These are phyloP conservation scores for Glebionis coronaria DNA, from an alignment of 129 eudicot species.

Conservation along the genomic window DNA sequence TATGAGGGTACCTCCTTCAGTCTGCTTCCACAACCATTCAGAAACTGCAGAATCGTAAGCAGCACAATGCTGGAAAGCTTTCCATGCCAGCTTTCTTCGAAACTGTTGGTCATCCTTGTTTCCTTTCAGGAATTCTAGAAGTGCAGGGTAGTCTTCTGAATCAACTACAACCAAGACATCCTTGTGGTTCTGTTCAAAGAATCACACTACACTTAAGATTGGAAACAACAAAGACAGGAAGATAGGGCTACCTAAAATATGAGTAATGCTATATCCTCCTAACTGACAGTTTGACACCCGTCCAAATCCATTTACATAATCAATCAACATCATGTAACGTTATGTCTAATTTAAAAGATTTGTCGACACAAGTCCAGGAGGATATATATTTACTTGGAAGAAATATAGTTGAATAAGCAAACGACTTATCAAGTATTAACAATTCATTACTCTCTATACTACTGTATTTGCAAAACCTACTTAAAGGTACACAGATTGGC, in stretches of 20 bases:
- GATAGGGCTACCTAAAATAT: not conserved
- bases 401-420: not conserved
- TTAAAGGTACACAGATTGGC: not conserved
- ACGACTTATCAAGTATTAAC: not conserved
- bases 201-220: not conserved
- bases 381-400: too few relatives aligned
- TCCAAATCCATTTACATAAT: too few relatives aligned
- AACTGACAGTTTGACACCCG: too few relatives aligned
- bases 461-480: not conserved
- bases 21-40: constrained; percentile 97
- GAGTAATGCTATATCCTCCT: too few relatives aligned
- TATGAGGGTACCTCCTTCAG: constrained; percentile 51
- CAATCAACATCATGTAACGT: too few relatives aligned
- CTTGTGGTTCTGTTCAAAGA: constrained; percentile 71
- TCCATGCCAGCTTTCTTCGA: constrained; percentile 83
- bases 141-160: constrained; percentile 71
- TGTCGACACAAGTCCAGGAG: too few relatives aligned
- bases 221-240: not conserved
- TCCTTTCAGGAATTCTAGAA: constrained; percentile 61
- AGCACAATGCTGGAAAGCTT: constrained; percentile 93
- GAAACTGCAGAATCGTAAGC: constrained; percentile 98
- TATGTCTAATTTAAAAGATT: too few relatives aligned
- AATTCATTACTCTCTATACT: not conserved
- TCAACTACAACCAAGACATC: constrained; percentile 98
- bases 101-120: constrained; percentile 62